These are phyloP conservation scores for Fusarium sp. DNA, from an alignment of 2,329 filamentous ascomycete genomes.

Conservation along the genomic window DNA sequence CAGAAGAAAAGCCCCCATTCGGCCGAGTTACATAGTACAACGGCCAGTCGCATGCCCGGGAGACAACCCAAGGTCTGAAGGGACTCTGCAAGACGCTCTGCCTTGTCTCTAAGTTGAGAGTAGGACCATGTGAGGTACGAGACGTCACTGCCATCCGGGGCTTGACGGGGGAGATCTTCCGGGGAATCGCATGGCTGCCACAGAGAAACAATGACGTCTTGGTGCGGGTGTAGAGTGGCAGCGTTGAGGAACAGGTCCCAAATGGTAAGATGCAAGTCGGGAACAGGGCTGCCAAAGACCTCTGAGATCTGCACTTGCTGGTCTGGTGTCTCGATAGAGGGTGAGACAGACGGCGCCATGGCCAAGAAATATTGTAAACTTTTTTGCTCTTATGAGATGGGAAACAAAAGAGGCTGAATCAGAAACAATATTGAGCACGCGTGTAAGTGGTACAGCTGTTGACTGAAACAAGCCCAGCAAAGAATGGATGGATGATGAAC, in stretches of 20 bases:
- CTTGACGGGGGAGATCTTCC: not conserved
- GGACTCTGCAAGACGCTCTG: slow-evolving; percentile 42
- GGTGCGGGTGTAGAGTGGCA: slow-evolving; percentile 43
- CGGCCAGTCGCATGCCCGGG: slow-evolving; percentile 47
- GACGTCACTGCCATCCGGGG: not conserved
- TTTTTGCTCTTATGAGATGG: not conserved
- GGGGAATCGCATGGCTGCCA: slow-evolving; percentile 45
- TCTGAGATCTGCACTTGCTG: slow-evolving; percentile 39
- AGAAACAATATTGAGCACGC: slow-evolving; percentile 28
- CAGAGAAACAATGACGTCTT: slow-evolving; percentile 52
- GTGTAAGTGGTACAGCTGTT: slow-evolving; percentile 28
- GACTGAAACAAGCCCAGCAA: slow-evolving; percentile 11
- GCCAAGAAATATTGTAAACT: not conserved
- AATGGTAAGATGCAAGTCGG: slow-evolving; percentile 45
- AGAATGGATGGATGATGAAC: not conserved
- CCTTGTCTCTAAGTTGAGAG: slow-evolving; percentile 38
- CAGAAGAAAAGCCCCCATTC: slow-evolving; percentile 56
- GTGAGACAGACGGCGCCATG: slow-evolving; percentile 26
- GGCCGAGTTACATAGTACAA: slow-evolving; percentile 51
- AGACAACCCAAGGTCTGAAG: slow-evolving; percentile 41
- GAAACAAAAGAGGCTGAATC: slow-evolving; percentile 35
- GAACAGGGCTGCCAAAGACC: slow-evolving; percentile 42
- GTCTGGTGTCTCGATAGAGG: slow-evolving; percentile 4
- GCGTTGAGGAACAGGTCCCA: slow-evolving; percentile 50
- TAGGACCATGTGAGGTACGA: slow-evolving; percentile 49